A percentile compares a stretch with the other conserved stretches of the same genome.
phyloP scores from a whole-genome alignment of 176 grass and related monocot species.

The Oryza nivara region DNA sequence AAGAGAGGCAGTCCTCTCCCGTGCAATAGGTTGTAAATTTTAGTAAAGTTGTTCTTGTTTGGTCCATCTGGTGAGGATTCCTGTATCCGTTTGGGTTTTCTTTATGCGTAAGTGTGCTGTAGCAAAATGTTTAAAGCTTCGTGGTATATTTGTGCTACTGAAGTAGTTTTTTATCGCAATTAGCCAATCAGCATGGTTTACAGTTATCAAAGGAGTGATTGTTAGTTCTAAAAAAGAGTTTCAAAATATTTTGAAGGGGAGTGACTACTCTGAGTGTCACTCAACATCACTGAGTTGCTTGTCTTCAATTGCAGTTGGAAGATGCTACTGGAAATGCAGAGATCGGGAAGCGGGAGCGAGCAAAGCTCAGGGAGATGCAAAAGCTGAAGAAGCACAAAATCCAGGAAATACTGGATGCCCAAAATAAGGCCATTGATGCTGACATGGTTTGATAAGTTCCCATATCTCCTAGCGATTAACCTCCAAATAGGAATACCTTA shows the following conservation, averaged over 20 bases:
- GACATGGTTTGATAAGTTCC: conserved; percentile 54
- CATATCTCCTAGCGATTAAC: not conserved
- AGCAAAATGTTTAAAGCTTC: not conserved
- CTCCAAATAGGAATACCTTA: not conserved
- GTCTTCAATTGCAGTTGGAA: conserved; percentile 46
- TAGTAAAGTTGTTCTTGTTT: not conserved
- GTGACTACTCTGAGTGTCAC: not conserved
- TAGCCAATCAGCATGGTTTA: not conserved
- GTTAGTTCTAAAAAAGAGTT: not conserved
- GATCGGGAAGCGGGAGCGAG: conserved; percentile 60
- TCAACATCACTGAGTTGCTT: not conserved
- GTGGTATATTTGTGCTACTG: not conserved
- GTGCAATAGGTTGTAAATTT: not conserved
- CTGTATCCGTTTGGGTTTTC: not conserved
- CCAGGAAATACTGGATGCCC: conserved; percentile 64
- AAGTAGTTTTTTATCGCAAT: not conserved
- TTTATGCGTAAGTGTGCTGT: not conserved
- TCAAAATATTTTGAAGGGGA: not conserved
- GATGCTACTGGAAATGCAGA: conserved; percentile 40
- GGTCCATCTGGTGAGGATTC: not conserved
- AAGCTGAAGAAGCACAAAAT: conserved; percentile 73
- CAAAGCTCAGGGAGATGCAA: conserved; percentile 68
- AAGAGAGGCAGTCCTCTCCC: too few species aligned
- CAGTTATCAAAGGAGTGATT: not conserved
- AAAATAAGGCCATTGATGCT: conserved; percentile 66